Evolutionary conservation across 169 alveolate genomes (phyloP), one percentile per base, ranked within the genome.

Genomic region (Plasmodium billcollinsi): DNA sequence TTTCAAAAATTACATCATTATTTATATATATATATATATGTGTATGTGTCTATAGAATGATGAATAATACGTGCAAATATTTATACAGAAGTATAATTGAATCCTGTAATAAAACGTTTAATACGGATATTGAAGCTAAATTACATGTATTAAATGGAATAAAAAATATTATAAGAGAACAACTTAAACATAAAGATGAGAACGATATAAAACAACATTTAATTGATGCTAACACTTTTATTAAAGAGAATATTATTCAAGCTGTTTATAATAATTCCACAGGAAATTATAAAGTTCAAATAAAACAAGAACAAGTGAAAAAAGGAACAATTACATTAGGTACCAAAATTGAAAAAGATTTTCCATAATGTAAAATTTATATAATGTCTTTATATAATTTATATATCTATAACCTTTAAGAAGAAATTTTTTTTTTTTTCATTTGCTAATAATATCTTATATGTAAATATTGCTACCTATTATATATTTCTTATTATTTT

Each of bases 261-360:
- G 89, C 89, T 24, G 89, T 78, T 33, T 78, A 78, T 78, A 78
- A 78, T 78, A 78, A 50, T 29, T 49, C 59, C 29, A 78, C 89
- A 1, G 89, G 89, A 58, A 78, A 78, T 78, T 78, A 78, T 50
- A 78, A 78, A 78, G 89, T 78, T 50, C 74, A 78, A 33, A 24
- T 78, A 4, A 78, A 78, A 29, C 58, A 78, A 67, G 89, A 78
- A 50, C 89, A 78, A 66, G 89, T 78, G 24, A 49, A 78, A 52
- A 66, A 43, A 20, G 89, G 89, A 45, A 29, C 89, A 15, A 78
- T 78, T 65, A 78, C 89, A 33, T 45, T 78, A 58, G 89, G 89
- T 26, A 78, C 89, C 14, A 78, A 78, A 58, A 50, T 65, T 24
- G 89, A 78, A 65, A 78, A 78, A 15, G 67, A 78, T 15, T 65